phyloP scores from a whole-genome alignment of 2,329 filamentous ascomycete genomes.

The Epichloe amarillans region DNA sequence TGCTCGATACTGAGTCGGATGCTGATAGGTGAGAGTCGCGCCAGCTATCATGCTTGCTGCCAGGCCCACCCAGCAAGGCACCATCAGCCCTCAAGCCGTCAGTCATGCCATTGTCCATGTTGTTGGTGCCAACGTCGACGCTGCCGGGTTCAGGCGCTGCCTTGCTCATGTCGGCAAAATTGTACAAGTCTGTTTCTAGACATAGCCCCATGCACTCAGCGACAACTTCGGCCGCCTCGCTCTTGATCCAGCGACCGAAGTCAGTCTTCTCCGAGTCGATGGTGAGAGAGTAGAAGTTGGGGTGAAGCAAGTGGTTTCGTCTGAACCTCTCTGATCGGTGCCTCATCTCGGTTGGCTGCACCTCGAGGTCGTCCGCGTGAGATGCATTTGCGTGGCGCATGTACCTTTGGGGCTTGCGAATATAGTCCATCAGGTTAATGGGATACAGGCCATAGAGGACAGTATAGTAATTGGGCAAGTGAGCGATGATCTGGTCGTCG shows the following conservation, averaged over 20 bases:
- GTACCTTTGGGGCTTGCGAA: conserved; percentile 68
- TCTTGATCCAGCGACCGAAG: conserved; percentile 64
- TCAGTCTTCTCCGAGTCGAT: conserved; percentile 70
- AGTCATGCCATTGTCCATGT: conserved; percentile 16
- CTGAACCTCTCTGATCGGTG: conserved; percentile 64
- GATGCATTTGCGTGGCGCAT: conserved; percentile 59
- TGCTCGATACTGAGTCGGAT: conserved; percentile 28
- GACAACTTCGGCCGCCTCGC: conserved; percentile 66
- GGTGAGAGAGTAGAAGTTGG: conserved; percentile 73
- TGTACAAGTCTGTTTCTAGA: conserved; percentile 15
- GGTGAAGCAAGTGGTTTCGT: conserved; percentile 60
- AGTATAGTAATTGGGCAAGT: conserved; percentile 64
- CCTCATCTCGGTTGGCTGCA: conserved; percentile 65
- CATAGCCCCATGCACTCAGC: conserved; percentile 67
- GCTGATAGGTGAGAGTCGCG: conserved; percentile 40
- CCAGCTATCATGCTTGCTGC: conserved; percentile 31
- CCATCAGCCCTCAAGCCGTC: conserved; percentile 22
- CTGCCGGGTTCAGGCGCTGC: conserved; percentile 6
- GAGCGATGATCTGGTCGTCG: conserved; percentile 49
- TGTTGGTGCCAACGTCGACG: conserved; percentile 10
- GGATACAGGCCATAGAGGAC: conserved; percentile 74
- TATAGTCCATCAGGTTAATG: conserved; percentile 76
- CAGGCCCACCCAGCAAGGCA: conserved; percentile 27
- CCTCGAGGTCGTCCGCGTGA: conserved; percentile 59
- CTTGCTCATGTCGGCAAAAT: conserved; percentile 11